Percentiles rank a stretch among this genome's conserved stretches.
phyloP scores from a whole-genome alignment of 305 asterid species.

The Coffea humblotiana region DNA sequence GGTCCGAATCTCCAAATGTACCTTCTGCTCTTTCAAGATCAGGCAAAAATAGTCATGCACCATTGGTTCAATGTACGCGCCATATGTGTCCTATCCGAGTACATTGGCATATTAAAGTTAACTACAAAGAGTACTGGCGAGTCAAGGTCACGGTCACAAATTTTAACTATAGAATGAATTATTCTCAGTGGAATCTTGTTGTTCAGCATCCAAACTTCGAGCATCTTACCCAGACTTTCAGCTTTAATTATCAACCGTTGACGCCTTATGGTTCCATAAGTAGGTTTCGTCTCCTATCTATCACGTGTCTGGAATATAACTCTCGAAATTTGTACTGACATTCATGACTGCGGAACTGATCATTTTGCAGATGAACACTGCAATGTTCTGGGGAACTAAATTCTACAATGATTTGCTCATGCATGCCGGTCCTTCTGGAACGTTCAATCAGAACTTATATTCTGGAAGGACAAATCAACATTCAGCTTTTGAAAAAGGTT shows the following conservation, averaged over 20 bases:
- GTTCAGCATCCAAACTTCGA: conserved; percentile 37
- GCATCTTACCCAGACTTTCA: conserved; percentile 50
- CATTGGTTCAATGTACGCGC: no score
- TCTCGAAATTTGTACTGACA: background rate
- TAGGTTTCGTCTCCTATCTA: conserved; percentile 32
- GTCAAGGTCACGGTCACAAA: no score
- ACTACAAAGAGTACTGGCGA: no score
- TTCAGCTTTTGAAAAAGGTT: no score
- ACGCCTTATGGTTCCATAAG: conserved; percentile 63
- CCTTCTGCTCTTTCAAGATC: no score
- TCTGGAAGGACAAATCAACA: conserved; percentile 47
- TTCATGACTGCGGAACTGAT: background rate
- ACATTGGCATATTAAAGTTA: background rate
- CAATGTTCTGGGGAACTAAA: conserved; percentile 68
- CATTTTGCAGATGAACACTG: conserved; percentile 54
- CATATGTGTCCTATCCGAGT: no score
- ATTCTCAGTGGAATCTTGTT: no score
- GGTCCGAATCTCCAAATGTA: no score
- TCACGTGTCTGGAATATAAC: background rate
- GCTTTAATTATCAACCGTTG: conserved; percentile 44
- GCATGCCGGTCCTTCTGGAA: conserved; percentile 73
- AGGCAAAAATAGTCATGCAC: background rate
- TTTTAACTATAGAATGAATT: no score
- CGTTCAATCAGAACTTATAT: conserved; percentile 74
- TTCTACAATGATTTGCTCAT: conserved; percentile 66